These are phyloP conservation scores for Chondrus crispus DNA, from an alignment of 23 red algal genomes.

Conservation along the genomic window DNA sequence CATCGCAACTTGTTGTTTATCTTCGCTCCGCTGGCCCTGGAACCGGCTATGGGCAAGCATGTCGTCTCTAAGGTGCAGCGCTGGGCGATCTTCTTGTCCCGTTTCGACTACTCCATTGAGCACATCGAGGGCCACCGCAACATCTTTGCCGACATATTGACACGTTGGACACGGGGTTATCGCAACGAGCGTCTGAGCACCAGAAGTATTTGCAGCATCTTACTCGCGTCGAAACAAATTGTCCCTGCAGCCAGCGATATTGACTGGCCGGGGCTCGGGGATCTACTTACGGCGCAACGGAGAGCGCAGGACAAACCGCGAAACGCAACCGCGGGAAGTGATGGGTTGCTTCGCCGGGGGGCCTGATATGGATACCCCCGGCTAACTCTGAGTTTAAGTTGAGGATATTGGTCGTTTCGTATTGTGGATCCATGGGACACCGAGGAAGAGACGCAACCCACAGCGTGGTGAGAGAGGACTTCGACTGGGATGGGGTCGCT, in stretches of 20 bases:
- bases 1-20: background rate
- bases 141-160: background rate
- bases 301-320: background rate
- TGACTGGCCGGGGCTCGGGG: no score
- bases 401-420: background rate
- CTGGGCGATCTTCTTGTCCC: background rate
- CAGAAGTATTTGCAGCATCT: background rate
- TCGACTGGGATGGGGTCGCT: slow-evolving; percentile 1
- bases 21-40: background rate
- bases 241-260: background rate
- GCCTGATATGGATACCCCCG: background rate
- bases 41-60: background rate
- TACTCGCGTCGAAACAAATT: background rate
- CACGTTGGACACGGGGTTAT: background rate
- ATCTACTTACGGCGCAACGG: background rate
- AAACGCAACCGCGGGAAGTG: background rate
- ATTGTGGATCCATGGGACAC: slow-evolving; percentile 19
- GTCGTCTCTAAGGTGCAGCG: background rate
- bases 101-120: slow-evolving; percentile 7
- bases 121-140: background rate
- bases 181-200: background rate
- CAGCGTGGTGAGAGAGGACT: background rate
- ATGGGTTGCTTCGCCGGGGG: background rate
- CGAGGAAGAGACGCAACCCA: slow-evolving; percentile 18
- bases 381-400: background rate